Conservation (phyloP, 148 eudicot genomes). For the Cornus kousa region DNA sequence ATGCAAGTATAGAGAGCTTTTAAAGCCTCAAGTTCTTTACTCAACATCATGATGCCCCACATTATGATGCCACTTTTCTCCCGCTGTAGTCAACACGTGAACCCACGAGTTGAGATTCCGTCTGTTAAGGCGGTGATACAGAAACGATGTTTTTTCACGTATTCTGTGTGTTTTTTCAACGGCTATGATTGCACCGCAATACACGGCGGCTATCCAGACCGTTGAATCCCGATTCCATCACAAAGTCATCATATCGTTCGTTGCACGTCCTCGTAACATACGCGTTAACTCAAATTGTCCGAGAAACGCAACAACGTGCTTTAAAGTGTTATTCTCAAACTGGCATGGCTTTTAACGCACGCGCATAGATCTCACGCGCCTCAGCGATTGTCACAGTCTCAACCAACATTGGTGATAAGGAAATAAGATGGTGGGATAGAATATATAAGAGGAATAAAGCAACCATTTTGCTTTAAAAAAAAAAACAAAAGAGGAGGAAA, state of each 20-base stretch:
- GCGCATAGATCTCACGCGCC: not conserved
- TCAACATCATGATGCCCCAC: too few relatives aligned
- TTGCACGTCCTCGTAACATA: not conserved
- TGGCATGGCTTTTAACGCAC: not conserved
- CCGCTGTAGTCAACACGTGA: constrained; percentile 14
- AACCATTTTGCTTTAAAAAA: too few relatives aligned
- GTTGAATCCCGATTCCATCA: not conserved
- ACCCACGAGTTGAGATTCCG: constrained; percentile 5
- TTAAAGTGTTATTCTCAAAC: not conserved
- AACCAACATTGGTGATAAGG: too few relatives aligned
- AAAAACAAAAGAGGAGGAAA: too few relatives aligned
- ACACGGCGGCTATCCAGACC: not conserved
- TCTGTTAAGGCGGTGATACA: constrained; percentile 16
- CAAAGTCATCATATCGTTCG: not conserved
- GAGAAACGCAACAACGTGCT: not conserved
- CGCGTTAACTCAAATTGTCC: not conserved
- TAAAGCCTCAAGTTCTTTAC: not conserved
- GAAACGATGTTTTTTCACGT: not conserved
- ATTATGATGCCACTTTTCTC: not conserved
- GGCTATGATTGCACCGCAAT: constrained; percentile 11
- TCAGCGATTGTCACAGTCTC: too few relatives aligned
- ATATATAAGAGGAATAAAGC: too few relatives aligned
- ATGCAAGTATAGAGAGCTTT: not conserved
- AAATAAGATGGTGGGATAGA: too few relatives aligned
- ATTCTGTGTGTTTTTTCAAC: constrained; percentile 3